phyloP scores from a whole-genome alignment of 208 protist genomes.

The Leishmania turanica region DNA sequence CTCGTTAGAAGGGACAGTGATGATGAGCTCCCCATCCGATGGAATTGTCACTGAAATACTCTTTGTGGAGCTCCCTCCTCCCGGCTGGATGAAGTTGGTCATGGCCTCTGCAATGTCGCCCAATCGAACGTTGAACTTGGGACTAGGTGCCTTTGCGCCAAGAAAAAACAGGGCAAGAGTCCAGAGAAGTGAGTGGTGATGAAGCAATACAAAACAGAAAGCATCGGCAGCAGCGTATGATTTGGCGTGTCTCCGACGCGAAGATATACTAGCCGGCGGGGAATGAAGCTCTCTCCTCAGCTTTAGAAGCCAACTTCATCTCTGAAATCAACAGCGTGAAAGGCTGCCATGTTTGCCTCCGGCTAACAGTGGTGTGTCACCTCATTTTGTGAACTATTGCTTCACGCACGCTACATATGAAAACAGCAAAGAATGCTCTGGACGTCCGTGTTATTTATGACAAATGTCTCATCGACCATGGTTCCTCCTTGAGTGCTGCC shows the following conservation, averaged over 20 bases:
- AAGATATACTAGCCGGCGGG: not conserved
- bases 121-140: not conserved
- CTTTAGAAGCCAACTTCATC: not conserved
- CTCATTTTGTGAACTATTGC: not conserved
- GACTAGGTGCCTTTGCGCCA: not conserved
- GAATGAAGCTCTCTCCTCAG: not conserved
- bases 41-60: slow-evolving; percentile 31
- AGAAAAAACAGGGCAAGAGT: not conserved
- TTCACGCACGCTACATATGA: not conserved
- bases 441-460: not conserved
- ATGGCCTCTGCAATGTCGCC: not conserved
- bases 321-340: not conserved
- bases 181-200: not conserved
- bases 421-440: too few species aligned
- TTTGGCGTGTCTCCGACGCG: not conserved
- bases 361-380: too few species aligned
- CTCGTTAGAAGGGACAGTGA: slow-evolving; percentile 56
- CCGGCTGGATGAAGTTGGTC: slow-evolving; percentile 10
- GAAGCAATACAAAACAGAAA: not conserved
- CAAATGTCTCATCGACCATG: not conserved
- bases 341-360: not conserved
- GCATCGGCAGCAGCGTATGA: not conserved
- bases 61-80: slow-evolving; percentile 2
- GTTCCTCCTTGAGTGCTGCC: not conserved
- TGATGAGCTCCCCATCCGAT: slow-evolving; percentile 60